Base-by-base conservation (phyloP, 768 basidiomycete species). In the Trametes villosa region DNA sequence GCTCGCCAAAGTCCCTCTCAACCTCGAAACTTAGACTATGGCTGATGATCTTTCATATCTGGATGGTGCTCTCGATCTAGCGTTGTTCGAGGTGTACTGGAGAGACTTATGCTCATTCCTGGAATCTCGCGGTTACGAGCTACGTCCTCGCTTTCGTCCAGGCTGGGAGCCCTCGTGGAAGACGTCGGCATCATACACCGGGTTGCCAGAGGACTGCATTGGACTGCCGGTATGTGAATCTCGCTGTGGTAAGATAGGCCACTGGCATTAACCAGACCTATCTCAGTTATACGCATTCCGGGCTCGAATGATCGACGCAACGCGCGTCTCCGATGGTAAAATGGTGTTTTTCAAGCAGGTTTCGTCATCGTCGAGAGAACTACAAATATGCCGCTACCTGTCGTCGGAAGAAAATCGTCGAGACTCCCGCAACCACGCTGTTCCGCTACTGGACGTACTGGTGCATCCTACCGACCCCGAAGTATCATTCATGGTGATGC, bases 251-350 rank as follows among this genome's bases (percentile, higher is more conserved):
- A n/a, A n/a, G n/a, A n/a, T n/a, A n/a, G n/a, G n/a, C n/a, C n/a
- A n/a, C n/a, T n/a, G n/a, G n/a, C n/a, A n/a, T n/a, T n/a, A n/a
- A n/a, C n/a, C n/a, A n/a, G n/a, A n/a, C n/a, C n/a, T n/a, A n/a
- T n/a, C n/a, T n/a, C n/a, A n/a, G n/a, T n/a, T n/a, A n/a, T n/a
- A n/a, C n/a, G n/a, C n/a, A n/a, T n/a, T n/a, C n/a, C n/a, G n/a
- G n/a, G n/a, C n/a, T n/a, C n/a, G n/a, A n/a, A n/a, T n/a, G n/a
- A 34, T 69, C 18, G 69, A 70, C 36, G 69, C 69, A 1, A 55
- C 30, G 3, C 63, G 68, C 3, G 40, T 45, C 20, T 36, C 36
- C 1, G 69, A 70, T 44, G 63, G 65, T 1, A 47, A 41, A 31
- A 46, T 59, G 0, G 69, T 70, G 6, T 65, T 57, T 46, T 53